These are phyloP conservation scores for Noccaea caerulescens DNA, from an alignment of 345 rosid genomes.

Conservation along the genomic window DNA sequence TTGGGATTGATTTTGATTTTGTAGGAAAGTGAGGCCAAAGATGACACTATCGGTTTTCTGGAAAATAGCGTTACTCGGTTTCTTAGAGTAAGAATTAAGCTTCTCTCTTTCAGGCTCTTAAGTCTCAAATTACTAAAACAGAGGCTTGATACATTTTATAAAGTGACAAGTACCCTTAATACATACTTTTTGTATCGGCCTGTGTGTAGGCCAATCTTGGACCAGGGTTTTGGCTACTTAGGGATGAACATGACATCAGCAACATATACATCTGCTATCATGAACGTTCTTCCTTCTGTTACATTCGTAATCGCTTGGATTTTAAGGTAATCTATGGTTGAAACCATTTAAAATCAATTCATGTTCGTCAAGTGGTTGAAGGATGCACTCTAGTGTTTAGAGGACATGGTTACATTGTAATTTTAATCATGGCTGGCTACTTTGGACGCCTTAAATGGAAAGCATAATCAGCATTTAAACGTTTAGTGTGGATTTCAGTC, in stretches of 20 bases:
- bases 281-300: conserved; percentile 80
- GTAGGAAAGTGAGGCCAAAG: conserved; percentile 81
- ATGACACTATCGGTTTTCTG: conserved; percentile 65
- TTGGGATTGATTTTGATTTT: conserved; percentile 7
- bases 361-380: neutral
- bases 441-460: neutral
- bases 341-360: neutral
- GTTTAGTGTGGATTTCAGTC: neutral
- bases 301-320: conserved; percentile 71
- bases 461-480: too few relatives aligned
- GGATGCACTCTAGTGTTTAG: neutral
- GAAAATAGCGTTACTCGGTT: conserved; percentile 64
- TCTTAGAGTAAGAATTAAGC: conserved; percentile 58
- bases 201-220: conserved; percentile 70
- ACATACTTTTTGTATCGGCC: neutral
- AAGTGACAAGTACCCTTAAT: neutral
- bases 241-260: conserved; percentile 79
- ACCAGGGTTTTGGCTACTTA: conserved; percentile 67
- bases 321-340: conserved; percentile 50
- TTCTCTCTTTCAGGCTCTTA: neutral
- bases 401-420: neutral
- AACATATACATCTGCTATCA: conserved; percentile 66
- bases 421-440: neutral
- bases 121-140: neutral
- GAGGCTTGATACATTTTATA: neutral